Base-by-base conservation (phyloP, 371 early-diverging fungal species). In the Circinella umbellata region DNA sequence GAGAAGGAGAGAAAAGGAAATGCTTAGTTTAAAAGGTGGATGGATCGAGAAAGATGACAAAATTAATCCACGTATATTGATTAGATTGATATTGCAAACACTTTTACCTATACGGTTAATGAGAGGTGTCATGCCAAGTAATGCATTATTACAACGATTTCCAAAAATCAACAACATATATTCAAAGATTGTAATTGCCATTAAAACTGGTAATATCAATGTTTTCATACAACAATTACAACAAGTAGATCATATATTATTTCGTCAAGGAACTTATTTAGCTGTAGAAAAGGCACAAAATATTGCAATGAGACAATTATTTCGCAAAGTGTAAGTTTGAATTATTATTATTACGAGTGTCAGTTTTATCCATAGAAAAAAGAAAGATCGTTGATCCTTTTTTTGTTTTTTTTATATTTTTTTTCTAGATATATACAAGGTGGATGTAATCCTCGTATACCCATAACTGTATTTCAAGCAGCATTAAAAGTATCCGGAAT, bases 271-370 rank as follows among this genome's bases (percentile, higher is more conserved):
- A 7, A 91, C 92, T 1, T 96, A 89, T 72, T 76, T 94, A 69
- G 91, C 93, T 0, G 86, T 95, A 4, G 97, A 95, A 73, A 79
- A 90, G 34, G 86, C 89, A 18, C 86, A 93, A 57, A 82, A 80
- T 54, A 78, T 96, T 39, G 92, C 88, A 15, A 77, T 94, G 35
- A 79, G 96, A 60, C 90, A 85, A 48, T 75, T 98, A 59, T 90
- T 96, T 70, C 86, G 90, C 72, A 92, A 90, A 83, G 89, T 93
- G 90, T 95, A 82, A 76, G 84, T 77, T 63, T 38, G 34, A 37
- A 14, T 9, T 64, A 9, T 48, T 14, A 36, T 18, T 9, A 47
- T 1, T 47, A 15, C 3, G 3, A 47, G 51, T 57, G 57, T 5
- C 34, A 4, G 42, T 42, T 42, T 34, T 27, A n/a, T 57, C 4